Conservation (phyloP, 257 asterid species). For the Fraxinus pennsylvanica region DNA sequence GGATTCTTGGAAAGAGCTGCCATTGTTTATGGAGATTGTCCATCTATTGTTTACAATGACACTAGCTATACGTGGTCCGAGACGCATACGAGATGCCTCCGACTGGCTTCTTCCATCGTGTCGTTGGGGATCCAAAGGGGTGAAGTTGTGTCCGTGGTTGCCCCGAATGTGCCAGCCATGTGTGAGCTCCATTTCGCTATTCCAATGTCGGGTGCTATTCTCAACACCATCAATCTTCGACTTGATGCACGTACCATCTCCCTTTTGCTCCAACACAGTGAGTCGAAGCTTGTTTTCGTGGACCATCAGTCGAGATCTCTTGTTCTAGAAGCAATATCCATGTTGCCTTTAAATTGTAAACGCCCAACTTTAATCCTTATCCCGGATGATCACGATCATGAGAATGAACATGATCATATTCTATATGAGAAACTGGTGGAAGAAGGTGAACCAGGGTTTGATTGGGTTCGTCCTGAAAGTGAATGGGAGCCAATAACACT, state of each 20-base stretch:
- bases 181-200: slow-evolving; percentile 68
- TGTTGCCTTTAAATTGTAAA: slow-evolving; percentile 29
- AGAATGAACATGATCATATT: not conserved
- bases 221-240: slow-evolving; percentile 53
- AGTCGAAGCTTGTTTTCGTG: slow-evolving; percentile 50
- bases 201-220: slow-evolving; percentile 61
- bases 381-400: slow-evolving; percentile 21
- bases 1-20: slow-evolving; percentile 48
- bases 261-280: slow-evolving; percentile 41
- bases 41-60: slow-evolving; percentile 43
- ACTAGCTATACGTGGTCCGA: slow-evolving; percentile 48
- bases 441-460: slow-evolving; percentile 37
- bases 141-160: slow-evolving; percentile 58
- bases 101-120: slow-evolving; percentile 49
- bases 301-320: slow-evolving; percentile 39
- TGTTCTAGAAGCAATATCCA: slow-evolving; percentile 43
- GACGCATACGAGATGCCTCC: slow-evolving; percentile 44
- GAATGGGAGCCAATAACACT: slow-evolving; percentile 54
- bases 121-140: slow-evolving; percentile 39
- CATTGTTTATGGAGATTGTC: slow-evolving; percentile 41
- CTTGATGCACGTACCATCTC: slow-evolving; percentile 49
- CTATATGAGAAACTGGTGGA: slow-evolving; percentile 41
- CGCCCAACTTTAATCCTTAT: slow-evolving; percentile 37
- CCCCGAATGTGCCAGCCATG: slow-evolving; percentile 67
- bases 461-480: slow-evolving; percentile 42